A percentile compares a stretch with the other conserved stretches of the same genome.
Evolutionary conservation across 2,329 filamentous ascomycete species (phyloP).

Genomic region (Pestalotiopsis sp.): DNA sequence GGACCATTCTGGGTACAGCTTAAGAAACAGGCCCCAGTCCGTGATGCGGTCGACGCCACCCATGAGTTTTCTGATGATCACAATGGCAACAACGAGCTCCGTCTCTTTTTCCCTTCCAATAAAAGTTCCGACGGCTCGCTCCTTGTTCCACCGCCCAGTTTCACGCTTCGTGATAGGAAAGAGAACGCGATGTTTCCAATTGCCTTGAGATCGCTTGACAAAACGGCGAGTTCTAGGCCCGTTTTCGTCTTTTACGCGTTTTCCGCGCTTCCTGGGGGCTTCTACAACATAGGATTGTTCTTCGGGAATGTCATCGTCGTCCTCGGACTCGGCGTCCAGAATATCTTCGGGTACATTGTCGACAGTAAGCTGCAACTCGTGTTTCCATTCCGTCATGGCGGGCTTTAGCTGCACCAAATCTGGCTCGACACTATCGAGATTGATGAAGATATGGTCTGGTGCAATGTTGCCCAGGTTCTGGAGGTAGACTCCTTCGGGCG

Average conservation of each 20-base stretch:
- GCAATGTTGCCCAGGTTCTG: slow-evolving; percentile 36
- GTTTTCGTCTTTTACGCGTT: not conserved
- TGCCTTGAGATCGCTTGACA: slow-evolving; percentile 16
- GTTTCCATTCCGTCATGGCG: slow-evolving; percentile 38
- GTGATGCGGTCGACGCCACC: slow-evolving; percentile 62
- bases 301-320: slow-evolving; percentile 22
- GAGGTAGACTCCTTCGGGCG: slow-evolving; percentile 34
- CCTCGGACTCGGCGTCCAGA: slow-evolving; percentile 29
- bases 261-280: not conserved
- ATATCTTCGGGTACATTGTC: slow-evolving; percentile 46
- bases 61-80: slow-evolving; percentile 59
- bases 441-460: slow-evolving; percentile 43
- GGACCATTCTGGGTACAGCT: slow-evolving; percentile 57
- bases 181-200: slow-evolving; percentile 33
- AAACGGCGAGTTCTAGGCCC: slow-evolving; percentile 16
- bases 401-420: slow-evolving; percentile 27
- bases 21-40: slow-evolving; percentile 63
- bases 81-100: slow-evolving; percentile 58
- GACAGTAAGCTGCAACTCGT: slow-evolving; percentile 41
- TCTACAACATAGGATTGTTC: not conserved
- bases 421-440: slow-evolving; percentile 30
- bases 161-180: slow-evolving; percentile 29
- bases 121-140: slow-evolving; percentile 30
- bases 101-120: slow-evolving; percentile 45
- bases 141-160: slow-evolving; percentile 36